A percentile compares a stretch with the other conserved stretches of the same genome.
These are phyloP conservation scores for Stipa capillata DNA, from an alignment of 176 grass and related monocot species.

Conservation along the genomic window DNA sequence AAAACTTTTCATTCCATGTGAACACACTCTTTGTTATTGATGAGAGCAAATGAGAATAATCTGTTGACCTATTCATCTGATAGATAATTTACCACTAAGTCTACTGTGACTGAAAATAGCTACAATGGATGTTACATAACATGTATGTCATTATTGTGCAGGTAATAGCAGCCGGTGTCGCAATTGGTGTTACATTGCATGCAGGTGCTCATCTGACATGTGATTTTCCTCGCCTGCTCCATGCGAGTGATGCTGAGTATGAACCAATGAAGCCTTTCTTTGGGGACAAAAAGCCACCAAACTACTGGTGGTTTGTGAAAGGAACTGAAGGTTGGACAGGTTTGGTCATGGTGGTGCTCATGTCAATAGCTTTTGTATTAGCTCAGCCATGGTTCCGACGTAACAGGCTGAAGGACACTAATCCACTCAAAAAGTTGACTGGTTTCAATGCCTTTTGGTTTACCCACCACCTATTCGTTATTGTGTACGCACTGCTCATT, in stretches of 20 bases:
- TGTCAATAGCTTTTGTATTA: slow-evolving; percentile 67
- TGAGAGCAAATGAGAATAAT: background rate
- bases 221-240: slow-evolving; percentile 80
- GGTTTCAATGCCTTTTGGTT: slow-evolving; percentile 98
- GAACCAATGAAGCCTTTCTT: slow-evolving; percentile 81
- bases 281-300: slow-evolving; percentile 49
- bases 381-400: slow-evolving; percentile 92
- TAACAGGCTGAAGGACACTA: slow-evolving; percentile 55
- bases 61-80: background rate
- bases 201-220: slow-evolving; percentile 74
- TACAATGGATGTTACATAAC: slow-evolving; percentile 16
- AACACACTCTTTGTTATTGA: background rate
- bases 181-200: slow-evolving; percentile 67
- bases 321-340: slow-evolving; percentile 94
- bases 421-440: slow-evolving; percentile 71
- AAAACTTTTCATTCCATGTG: background rate
- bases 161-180: slow-evolving; percentile 81
- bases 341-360: slow-evolving; percentile 66
- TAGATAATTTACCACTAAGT: background rate
- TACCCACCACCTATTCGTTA: slow-evolving; percentile 82
- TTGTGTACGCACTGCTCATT: slow-evolving; percentile 71
- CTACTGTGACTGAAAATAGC: background rate
- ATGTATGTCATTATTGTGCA: slow-evolving; percentile 11
- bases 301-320: slow-evolving; percentile 98
- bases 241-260: slow-evolving; percentile 51